Conservation (phyloP, 176 grass and related monocot species). For the Guadua angustifolia region DNA sequence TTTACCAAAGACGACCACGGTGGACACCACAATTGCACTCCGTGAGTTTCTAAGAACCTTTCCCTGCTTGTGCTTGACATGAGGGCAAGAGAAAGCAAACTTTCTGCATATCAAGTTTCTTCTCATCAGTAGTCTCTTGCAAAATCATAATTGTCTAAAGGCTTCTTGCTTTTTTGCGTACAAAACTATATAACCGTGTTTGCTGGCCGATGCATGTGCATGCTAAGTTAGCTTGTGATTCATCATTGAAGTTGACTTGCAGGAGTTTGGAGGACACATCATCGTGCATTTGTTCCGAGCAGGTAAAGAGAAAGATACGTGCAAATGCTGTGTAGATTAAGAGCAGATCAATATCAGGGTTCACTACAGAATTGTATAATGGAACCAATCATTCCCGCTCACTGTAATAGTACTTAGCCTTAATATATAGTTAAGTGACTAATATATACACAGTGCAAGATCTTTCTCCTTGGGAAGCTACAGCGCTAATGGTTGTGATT, state of each 20-base stretch:
- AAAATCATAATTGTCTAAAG: constrained; percentile 60
- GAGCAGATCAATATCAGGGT: constrained; percentile 11
- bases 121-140: constrained; percentile 26
- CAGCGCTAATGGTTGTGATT: not conserved
- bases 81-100: constrained; percentile 5
- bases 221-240: constrained; percentile 21
- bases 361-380: constrained; percentile 27
- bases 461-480: not conserved
- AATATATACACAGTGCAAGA: not conserved
- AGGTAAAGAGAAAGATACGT: constrained; percentile 35
- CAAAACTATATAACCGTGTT: constrained; percentile 21
- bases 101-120: constrained; percentile 3
- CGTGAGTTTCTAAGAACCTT: not conserved
- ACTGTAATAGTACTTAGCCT: not conserved
- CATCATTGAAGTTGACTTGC: constrained; percentile 38
- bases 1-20: not conserved
- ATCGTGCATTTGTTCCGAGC: constrained; percentile 28
- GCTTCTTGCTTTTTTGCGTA: constrained; percentile 43
- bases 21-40: constrained; percentile 30
- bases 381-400: constrained; percentile 37
- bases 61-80: not conserved
- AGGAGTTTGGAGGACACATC: constrained; percentile 44
- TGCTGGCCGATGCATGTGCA: constrained; percentile 11
- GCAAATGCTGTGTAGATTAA: not conserved
- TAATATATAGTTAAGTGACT: not conserved